Evolutionary conservation across 495 filamentous ascomycete species (phyloP).

Genomic region (Pseudoneurospora amorphoporcata): DNA sequence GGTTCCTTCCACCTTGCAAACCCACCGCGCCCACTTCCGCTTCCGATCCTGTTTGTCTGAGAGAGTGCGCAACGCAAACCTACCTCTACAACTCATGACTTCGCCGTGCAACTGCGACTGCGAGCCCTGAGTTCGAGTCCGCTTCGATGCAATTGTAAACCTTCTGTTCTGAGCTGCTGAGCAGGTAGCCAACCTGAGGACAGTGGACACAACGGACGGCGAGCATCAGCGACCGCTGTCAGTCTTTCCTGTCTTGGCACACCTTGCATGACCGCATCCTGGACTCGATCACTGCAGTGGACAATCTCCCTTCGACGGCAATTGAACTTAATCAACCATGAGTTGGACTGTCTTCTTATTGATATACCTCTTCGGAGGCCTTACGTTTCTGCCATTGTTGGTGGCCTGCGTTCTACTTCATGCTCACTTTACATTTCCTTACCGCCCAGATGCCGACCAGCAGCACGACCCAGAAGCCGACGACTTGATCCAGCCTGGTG

Average conservation of each 20-base stretch:
- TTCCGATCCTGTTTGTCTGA: neutral
- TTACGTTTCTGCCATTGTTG: constrained; percentile 79
- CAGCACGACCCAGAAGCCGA: constrained; percentile 16
- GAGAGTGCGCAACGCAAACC: neutral
- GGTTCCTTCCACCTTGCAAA: neutral
- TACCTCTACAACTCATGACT: neutral
- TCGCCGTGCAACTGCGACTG: neutral
- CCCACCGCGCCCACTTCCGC: neutral
- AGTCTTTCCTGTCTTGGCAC: neutral
- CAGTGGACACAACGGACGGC: neutral
- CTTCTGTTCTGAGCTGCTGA: constrained; percentile 1
- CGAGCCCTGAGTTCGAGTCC: neutral
- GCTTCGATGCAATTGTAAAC: constrained; percentile 19
- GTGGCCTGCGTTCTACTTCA: constrained; percentile 53
- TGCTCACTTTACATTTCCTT: constrained; percentile 58
- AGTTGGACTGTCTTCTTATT: constrained; percentile 57
- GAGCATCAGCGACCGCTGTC: neutral
- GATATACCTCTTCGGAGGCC: constrained; percentile 77
- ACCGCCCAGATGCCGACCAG: constrained; percentile 26
- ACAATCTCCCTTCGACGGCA: neutral
- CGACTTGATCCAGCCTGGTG: constrained; percentile 37
- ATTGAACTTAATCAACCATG: constrained; percentile 41
- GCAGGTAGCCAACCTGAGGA: constrained; percentile 19
- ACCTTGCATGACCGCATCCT: neutral
- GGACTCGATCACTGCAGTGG: neutral